Base-by-base conservation (phyloP, 2,329 filamentous ascomycete species). In the Neonectria sp. region DNA sequence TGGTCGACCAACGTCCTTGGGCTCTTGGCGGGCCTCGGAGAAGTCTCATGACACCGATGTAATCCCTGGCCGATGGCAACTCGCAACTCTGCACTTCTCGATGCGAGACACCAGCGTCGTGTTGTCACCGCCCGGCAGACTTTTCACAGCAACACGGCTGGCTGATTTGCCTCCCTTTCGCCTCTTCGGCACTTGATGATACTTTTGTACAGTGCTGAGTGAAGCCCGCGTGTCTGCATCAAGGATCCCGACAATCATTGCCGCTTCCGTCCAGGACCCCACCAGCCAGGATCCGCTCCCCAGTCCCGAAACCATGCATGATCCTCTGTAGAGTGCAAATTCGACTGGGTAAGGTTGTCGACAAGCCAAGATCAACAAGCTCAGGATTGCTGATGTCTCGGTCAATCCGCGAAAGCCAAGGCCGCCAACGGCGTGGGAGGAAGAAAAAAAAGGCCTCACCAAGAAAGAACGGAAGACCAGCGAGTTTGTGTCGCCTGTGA, bases 381-480 rank as follows among this genome's bases (percentile, higher is more conserved):
- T 45, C 37, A 45, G 40, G 17, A 13, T 15, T 35, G 33, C 33
- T 17, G 35, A 12, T 31, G 51, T 21, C 51, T 55, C 51, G 51
- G 51, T 55, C 29, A 55, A 37, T 17, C 35, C 35, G 35, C 13
- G 43, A 24, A 12, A 35, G 40, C 40, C 40, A 43, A 43, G 40
- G 17, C 33, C 33, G 33, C 27, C 27, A 29, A 29, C 27, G 6
- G 33, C 33, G 33, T 35, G 33, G 33, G 33, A 40, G 15, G n/a
- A 49, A 62, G 49, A 62, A 40, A n/a, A 40, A 49, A 62, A 62
- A 62, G 43, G 31, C 52, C 60, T 62, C 60, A 62, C 46, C 57
- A 52, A 12, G 33, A 27, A 35, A 6, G 15, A 40, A 24, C 17
- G 25, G 31, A 31, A 35, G 37, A 31, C 29, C 29, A 31, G 11